phyloP scores from a whole-genome alignment of 495 filamentous ascomycete species.

The Hypoxylon cercidicola region DNA sequence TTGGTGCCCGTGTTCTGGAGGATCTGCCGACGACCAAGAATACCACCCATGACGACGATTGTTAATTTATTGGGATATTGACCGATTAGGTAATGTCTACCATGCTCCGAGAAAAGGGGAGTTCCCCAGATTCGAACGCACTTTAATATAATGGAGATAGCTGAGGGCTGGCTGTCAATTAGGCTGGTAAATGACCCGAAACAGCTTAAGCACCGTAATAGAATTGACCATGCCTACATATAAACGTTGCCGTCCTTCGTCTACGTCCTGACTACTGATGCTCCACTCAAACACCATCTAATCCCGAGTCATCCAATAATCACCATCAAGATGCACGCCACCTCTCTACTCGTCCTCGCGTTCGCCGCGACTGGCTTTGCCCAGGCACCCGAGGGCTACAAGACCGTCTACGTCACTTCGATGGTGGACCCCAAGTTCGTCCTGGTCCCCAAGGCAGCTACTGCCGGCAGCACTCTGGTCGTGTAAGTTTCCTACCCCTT shows the following conservation, averaged over 20 bases:
- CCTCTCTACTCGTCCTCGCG: constrained; percentile 51
- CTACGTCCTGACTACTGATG: constrained; percentile 26
- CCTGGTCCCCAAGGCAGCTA: constrained; percentile 54
- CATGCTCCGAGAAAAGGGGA: constrained; percentile 43
- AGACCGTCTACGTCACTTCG: constrained; percentile 62
- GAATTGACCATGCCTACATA: constrained; percentile 3
- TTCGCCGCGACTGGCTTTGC: constrained; percentile 59
- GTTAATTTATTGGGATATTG: constrained; percentile 35
- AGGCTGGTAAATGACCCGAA: constrained; percentile 34
- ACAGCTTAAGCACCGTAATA: constrained; percentile 12
- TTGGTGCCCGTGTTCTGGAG: constrained; percentile 37
- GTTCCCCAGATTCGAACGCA: constrained; percentile 12
- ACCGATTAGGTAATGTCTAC: constrained; percentile 37
- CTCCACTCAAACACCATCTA: background rate
- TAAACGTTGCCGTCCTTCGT: constrained; percentile 25
- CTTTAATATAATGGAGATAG: constrained; percentile 38
- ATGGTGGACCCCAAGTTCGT: constrained; percentile 61
- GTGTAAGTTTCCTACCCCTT: constrained; percentile 49
- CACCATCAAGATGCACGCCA: constrained; percentile 50
- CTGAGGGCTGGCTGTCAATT: constrained; percentile 32
- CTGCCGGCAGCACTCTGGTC: constrained; percentile 51
- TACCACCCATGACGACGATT: constrained; percentile 22
- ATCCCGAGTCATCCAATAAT: constrained; percentile 18
- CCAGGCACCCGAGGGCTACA: constrained; percentile 57
- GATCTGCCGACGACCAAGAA: constrained; percentile 47